Conservation (phyloP, 345 rosid genomes). For the Gossypium raimondii region DNA sequence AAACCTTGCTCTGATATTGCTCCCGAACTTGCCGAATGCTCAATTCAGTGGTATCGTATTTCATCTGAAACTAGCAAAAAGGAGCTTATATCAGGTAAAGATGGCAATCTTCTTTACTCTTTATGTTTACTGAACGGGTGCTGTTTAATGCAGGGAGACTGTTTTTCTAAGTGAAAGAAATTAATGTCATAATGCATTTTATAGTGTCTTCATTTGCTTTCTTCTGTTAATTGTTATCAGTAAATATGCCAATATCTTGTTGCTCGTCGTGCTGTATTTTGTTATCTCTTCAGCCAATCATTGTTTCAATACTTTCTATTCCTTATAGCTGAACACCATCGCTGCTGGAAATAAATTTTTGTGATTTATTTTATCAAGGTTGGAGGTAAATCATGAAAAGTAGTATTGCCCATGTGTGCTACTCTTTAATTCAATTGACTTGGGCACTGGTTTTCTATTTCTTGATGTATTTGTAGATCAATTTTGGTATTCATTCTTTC, state of each 20-base stretch:
- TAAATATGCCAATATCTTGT: neutral
- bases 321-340: neutral
- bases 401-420: neutral
- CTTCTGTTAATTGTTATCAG: neutral
- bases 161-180: neutral
- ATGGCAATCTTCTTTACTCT: neutral
- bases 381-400: neutral
- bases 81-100: constrained; percentile 79
- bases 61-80: constrained; percentile 67
- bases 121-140: neutral
- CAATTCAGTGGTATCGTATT: constrained; percentile 81
- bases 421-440: neutral
- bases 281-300: neutral
- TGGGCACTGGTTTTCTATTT: neutral
- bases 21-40: constrained; percentile 68
- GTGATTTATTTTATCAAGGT: neutral
- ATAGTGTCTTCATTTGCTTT: neutral
- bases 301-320: neutral
- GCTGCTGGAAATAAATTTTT: neutral
- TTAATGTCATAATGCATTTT: neutral
- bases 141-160: neutral
- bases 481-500: neutral
- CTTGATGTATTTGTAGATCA: neutral
- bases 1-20: constrained; percentile 58
- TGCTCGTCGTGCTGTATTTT: neutral